These are phyloP conservation scores for Chrysophaeum taylorii DNA, from an alignment of 352 stramenopile species.

Conservation along the genomic window DNA sequence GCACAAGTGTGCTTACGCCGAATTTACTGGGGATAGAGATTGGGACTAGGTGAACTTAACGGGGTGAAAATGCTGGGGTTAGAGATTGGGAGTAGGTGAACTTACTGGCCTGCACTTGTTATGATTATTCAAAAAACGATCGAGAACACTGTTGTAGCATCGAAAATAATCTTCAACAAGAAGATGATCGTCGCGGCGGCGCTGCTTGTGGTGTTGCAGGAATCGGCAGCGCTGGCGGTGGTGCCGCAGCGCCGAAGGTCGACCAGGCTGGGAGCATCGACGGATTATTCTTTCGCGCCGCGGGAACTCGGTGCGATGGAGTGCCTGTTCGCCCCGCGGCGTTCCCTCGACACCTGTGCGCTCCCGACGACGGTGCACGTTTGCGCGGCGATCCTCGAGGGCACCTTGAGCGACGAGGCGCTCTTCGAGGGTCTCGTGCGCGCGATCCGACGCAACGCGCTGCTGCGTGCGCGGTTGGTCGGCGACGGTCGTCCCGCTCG, in stretches of 20 bases:
- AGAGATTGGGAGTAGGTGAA: no score
- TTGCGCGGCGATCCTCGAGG: not conserved
- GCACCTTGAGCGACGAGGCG: not conserved
- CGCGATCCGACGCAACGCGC: not conserved
- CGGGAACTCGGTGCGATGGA: constrained; percentile 4
- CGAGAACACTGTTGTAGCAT: no score
- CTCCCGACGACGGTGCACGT: constrained; percentile 3
- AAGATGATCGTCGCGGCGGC: no score
- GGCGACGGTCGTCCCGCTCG: not conserved
- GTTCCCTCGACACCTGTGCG: not conserved
- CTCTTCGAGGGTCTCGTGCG: not conserved
- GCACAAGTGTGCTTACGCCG: no score
- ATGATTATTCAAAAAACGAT: no score
- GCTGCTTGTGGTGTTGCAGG: no score
- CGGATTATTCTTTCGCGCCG: not conserved
- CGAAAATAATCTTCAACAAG: no score
- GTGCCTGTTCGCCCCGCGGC: constrained; percentile 6
- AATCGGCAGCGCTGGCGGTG: no score
- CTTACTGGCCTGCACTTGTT: no score
- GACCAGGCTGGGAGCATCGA: not conserved
- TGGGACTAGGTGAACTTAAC: no score
- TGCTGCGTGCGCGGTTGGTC: not conserved
- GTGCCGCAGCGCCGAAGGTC: not conserved
- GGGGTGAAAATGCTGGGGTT: no score
- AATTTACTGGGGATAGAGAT: no score